A percentile compares a stretch with the other conserved stretches of the same genome.
phyloP scores from a whole-genome alignment of 352 stramenopile species.

The Pythium guiyangense region DNA sequence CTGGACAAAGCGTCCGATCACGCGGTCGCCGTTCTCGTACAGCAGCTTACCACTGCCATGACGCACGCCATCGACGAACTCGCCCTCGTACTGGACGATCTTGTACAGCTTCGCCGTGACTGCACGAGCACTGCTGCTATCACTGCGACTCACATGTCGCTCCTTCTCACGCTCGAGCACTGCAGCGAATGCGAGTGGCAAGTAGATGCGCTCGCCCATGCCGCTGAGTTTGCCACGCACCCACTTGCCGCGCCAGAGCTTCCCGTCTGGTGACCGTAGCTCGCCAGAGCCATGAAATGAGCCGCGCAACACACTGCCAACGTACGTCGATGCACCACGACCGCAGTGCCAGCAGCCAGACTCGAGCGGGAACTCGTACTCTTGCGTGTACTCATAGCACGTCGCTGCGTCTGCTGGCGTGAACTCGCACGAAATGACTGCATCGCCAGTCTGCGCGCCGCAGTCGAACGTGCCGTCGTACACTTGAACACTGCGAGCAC shows the following conservation, averaged over 20 bases:
- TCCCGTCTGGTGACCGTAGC: constrained; percentile 52
- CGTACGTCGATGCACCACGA: constrained; percentile 49
- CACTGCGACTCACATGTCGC: not conserved
- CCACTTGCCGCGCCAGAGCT: constrained; percentile 52
- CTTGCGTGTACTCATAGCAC: constrained; percentile 37
- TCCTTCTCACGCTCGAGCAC: constrained; percentile 31
- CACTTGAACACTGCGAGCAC: constrained; percentile 10
- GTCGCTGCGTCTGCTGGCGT: constrained; percentile 17
- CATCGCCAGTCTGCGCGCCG: constrained; percentile 40
- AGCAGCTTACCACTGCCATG: constrained; percentile 44
- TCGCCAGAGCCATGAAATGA: constrained; percentile 57
- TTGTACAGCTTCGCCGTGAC: constrained; percentile 30
- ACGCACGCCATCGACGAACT: constrained; percentile 37
- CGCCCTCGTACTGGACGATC: constrained; percentile 48
- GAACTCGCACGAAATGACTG: constrained; percentile 37
- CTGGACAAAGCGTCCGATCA: constrained; percentile 37
- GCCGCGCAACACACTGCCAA: constrained; percentile 43
- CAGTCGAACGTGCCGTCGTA: constrained; percentile 50
- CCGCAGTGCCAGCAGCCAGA: constrained; percentile 59
- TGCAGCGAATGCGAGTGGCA: constrained; percentile 38
- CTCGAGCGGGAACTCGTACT: constrained; percentile 62
- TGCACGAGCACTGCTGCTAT: not conserved
- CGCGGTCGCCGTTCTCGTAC: constrained; percentile 51
- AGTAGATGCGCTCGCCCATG: constrained; percentile 39
- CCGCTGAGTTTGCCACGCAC: constrained; percentile 43